Conservation (phyloP, 176 grass and related monocot genomes). For the Carex littledalei region DNA sequence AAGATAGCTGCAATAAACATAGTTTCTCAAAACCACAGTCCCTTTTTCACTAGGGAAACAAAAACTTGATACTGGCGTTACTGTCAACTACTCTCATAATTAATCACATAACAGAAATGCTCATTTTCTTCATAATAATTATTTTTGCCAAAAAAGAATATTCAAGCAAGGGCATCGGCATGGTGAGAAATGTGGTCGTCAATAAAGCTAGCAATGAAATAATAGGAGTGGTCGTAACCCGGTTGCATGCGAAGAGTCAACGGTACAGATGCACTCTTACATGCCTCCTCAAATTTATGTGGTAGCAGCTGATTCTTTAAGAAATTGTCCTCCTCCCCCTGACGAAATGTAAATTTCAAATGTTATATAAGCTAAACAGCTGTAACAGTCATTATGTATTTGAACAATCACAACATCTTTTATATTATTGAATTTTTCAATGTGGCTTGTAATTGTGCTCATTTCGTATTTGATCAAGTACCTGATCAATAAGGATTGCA, state of each 20-base stretch:
- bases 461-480: slow-evolving; percentile 22
- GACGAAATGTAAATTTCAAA: slow-evolving; percentile 2
- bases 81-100: neutral
- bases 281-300: slow-evolving; percentile 66
- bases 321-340: slow-evolving; percentile 89
- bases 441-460: neutral
- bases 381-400: neutral
- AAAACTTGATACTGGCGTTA: neutral
- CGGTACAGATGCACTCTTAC: slow-evolving; percentile 50
- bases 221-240: slow-evolving; percentile 93
- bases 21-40: neutral
- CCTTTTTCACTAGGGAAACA: neutral
- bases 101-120: neutral
- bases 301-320: slow-evolving; percentile 67
- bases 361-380: neutral
- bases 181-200: slow-evolving; percentile 88
- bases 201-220: slow-evolving; percentile 76
- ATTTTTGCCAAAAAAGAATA: neutral
- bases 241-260: slow-evolving; percentile 66
- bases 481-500: slow-evolving; percentile 96
- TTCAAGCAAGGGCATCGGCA: slow-evolving; percentile 45
- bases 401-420: neutral
- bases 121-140: neutral
- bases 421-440: neutral
- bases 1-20: neutral